These are phyloP conservation scores for Passalora sequoiae DNA, from an alignment of 2,329 filamentous ascomycete species.

Conservation along the genomic window DNA sequence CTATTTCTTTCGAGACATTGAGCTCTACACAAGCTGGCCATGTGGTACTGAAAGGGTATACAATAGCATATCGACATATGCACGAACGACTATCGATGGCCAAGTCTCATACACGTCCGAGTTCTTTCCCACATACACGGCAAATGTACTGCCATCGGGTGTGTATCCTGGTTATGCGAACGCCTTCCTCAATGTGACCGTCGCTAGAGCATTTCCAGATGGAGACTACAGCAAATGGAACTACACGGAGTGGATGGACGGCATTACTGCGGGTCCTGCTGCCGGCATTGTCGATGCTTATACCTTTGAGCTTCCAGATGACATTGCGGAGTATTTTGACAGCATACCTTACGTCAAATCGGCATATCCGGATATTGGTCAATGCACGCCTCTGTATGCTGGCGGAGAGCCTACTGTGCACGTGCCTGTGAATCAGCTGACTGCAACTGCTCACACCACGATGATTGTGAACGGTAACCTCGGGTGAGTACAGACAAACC, in stretches of 20 bases:
- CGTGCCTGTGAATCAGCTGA: slow-evolving; percentile 13
- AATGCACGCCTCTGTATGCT: slow-evolving; percentile 4
- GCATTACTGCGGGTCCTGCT: not conserved
- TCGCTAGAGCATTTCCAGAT: slow-evolving; percentile 9
- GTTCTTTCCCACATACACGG: slow-evolving; percentile 5
- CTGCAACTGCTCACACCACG: slow-evolving; percentile 8
- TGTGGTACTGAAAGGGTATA: not conserved
- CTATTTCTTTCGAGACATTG: slow-evolving; percentile 5
- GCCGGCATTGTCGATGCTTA: slow-evolving; percentile 9
- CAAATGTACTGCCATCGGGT: not conserved
- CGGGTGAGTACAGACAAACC: too few relatives aligned
- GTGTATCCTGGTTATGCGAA: not conserved
- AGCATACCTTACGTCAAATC: slow-evolving; percentile 4
- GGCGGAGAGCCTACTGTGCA: slow-evolving; percentile 12
- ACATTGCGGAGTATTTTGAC: slow-evolving; percentile 8
- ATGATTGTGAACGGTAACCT: slow-evolving; percentile 1
- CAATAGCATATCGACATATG: slow-evolving; percentile 4
- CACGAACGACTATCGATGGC: slow-evolving; percentile 6
- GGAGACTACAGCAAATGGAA: slow-evolving; percentile 14
- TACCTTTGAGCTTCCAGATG: slow-evolving; percentile 8
- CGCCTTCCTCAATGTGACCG: not conserved
- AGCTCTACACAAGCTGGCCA: slow-evolving; percentile 2
- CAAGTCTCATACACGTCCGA: not conserved
- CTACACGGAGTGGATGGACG: slow-evolving; percentile 9
- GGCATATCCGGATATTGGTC: slow-evolving; percentile 6